Base-by-base conservation (phyloP, 2,329 filamentous ascomycete species). In the Paradendryphiella salina region DNA sequence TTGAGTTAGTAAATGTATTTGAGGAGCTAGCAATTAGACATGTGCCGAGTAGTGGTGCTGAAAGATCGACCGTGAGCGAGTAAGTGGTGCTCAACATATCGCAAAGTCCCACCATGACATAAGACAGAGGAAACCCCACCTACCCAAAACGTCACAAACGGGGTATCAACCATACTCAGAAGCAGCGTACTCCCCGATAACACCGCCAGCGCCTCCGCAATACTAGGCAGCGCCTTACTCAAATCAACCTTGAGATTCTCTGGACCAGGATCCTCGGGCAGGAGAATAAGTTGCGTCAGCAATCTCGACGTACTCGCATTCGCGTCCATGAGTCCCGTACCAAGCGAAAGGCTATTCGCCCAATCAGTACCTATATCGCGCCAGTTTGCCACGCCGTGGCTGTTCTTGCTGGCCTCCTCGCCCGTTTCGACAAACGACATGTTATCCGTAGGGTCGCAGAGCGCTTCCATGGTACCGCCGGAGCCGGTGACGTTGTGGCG, bases 171-270 rank as follows among this genome's bases (percentile, higher is more conserved):
- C 2, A 84, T 74, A 7, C 82, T 79, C 35, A 85, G 76, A 7
- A 91, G 78, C 0, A 91, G 70, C 0, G 87, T 89, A 29, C 82
- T 85, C 3, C 84, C 83, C 0, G 82, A 81, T 61, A 91, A 79
- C 0, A 90, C 87, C 0, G 88, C 87, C 0, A 94, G 68, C 0
- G 86, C 85, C 70, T 94, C 89, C 0, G 84, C 85, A n/a, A 89
- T 78, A 2, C 85, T 89, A 0, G 89, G 89, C 0, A 86, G 69
- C 0, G 71, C 64, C 0, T 76, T 70, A 28, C 80, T 75, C 0
- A 89, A 76, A 7, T 71, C 58, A 1, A 67, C 59, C 2, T 71
- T 38, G 0, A 59, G 14, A n/a, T 58, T 51, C 2, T 58, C 23
- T 4, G 56, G 39, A 28, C 60, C 53, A 1, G 52, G 17, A 13